Evolutionary conservation across 495 filamentous ascomycete species (phyloP).

Genomic region (Hyaloscypha hepaticicola): DNA sequence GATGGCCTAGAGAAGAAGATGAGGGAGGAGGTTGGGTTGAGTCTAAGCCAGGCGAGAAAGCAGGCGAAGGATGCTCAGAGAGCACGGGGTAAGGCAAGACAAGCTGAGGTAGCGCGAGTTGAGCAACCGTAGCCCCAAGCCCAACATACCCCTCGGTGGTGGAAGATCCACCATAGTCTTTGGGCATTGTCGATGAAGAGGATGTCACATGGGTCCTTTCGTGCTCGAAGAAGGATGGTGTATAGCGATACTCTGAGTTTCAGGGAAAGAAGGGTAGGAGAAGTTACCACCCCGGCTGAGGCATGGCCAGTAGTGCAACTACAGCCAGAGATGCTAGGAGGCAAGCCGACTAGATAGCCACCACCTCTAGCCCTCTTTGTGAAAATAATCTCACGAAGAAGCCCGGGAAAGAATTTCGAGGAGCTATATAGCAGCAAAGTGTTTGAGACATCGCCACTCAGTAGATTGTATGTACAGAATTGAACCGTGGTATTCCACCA

Average conservation of each 20-base stretch:
- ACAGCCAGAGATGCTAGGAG: no score
- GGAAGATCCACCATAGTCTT: no score
- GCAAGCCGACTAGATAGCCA: no score
- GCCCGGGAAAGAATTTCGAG: not conserved
- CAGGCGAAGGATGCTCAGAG: constrained; percentile 38
- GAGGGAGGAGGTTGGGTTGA: constrained; percentile 35
- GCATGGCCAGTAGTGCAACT: no score
- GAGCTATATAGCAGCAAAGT: not conserved
- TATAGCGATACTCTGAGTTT: no score
- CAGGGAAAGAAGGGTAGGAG: no score
- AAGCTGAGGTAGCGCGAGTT: not conserved
- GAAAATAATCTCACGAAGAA: not conserved
- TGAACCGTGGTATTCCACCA: not conserved
- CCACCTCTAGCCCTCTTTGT: not conserved
- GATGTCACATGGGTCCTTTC: no score
- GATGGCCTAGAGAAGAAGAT: constrained; percentile 51
- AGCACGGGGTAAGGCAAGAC: constrained; percentile 17
- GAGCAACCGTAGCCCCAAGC: not conserved
- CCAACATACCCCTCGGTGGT: no score
- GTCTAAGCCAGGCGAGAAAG: constrained; percentile 38
- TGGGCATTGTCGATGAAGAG: no score
- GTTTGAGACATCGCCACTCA: not conserved
- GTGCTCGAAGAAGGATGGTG: no score
- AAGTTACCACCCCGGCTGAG: no score
- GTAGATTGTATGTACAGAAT: not conserved